Evolutionary conservation across 2,329 filamentous ascomycete species (phyloP).

Genomic region (Aspergillus sp.): DNA sequence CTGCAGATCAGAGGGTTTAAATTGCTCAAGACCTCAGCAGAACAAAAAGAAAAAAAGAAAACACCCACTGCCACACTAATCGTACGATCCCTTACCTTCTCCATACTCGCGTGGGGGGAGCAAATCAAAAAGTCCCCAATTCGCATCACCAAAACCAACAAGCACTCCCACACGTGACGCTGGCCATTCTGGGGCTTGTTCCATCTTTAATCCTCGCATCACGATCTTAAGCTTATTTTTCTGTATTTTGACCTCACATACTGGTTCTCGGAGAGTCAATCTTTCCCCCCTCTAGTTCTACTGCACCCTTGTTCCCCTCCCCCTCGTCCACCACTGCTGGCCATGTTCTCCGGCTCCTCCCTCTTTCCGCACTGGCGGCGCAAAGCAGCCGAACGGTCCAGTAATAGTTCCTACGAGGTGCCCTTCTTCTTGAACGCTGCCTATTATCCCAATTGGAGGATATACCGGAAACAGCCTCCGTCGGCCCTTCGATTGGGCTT

Average conservation of each 20-base stretch:
- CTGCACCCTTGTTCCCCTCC: neutral
- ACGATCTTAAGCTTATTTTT: slow-evolving; percentile 3
- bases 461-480: slow-evolving; percentile 72
- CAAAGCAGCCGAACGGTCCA: slow-evolving; percentile 28
- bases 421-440: slow-evolving; percentile 65
- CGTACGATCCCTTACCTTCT: neutral
- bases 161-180: slow-evolving; percentile 24
- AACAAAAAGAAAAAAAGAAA: neutral
- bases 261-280: slow-evolving; percentile 1
- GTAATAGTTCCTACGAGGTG: slow-evolving; percentile 35
- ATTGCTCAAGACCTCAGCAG: slow-evolving; percentile 8
- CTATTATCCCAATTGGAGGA: slow-evolving; percentile 79
- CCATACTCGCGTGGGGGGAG: neutral
- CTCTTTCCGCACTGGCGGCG: slow-evolving; percentile 29
- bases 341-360: slow-evolving; percentile 24
- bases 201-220: slow-evolving; percentile 7
- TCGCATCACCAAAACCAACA: neutral
- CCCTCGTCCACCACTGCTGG: neutral
- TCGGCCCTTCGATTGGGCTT: slow-evolving; percentile 72
- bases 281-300: neutral
- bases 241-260: neutral
- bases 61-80: neutral
- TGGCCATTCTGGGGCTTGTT: slow-evolving; percentile 17
- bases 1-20: slow-evolving; percentile 10
- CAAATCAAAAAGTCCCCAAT: neutral